Evolutionary conservation across 148 eudicot species (phyloP), one percentile per base, ranked within the genome.

Genomic region (Bassia scoparia): DNA sequence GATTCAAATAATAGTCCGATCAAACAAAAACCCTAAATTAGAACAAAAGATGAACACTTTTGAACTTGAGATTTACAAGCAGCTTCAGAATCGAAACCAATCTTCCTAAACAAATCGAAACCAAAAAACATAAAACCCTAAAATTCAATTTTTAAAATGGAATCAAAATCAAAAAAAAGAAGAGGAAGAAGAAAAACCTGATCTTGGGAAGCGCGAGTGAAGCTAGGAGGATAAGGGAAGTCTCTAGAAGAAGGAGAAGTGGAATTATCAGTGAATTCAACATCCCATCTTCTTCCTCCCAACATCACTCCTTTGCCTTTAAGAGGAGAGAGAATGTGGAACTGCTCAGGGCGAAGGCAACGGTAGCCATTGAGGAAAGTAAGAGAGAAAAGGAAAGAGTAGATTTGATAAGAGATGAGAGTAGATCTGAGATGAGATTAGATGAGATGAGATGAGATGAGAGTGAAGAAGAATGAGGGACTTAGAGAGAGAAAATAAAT

Each of bases 221-320:
- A 94, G 1, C 98, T 97, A 65, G 87, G 97, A 27, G 98, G 98
- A 85, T 94, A 97, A 1, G 90, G 89, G 74, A 88, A 71, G 71
- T 91, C 98, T 21, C 97, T 92, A 68, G 91, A 77, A 50, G 89
- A 86, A 83, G 83, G 84, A 37, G 87, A 65, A 12, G 84, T 74
- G 0, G 98, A 94, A 74, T 88, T 88, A 71, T 91, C 97, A 5
- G 88, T 80, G 74, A 94, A 94, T 34, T 91, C 97, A 10, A 94
- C 90, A 1, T 86, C 98, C 98, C 98, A 94, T 79, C 88, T 77
- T 71, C 98, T 81, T 69, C 84, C 79, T 46, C 84, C 70, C 5
- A 75, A 83, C 84, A 78, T 78, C 8, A 78, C 86, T 69, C 86
- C 88, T 79, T 90, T 90, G 12, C 95, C 97, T 72, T 89, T 93